phyloP scores from a whole-genome alignment of 805 yeast genomes.

The Metschnikowia santaceciliae region DNA sequence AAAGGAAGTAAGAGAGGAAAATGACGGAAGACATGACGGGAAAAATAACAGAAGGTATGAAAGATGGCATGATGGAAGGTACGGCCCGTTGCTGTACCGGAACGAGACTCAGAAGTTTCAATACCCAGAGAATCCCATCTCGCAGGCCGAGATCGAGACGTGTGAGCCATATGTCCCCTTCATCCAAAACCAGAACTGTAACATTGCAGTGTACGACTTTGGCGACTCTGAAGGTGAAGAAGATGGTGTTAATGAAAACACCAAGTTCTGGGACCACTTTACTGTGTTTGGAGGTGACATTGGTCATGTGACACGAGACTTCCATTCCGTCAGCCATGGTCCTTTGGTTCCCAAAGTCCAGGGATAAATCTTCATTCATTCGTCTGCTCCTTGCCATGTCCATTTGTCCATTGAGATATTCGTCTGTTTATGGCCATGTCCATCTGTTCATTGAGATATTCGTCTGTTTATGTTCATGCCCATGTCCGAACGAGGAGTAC shows the following conservation, averaged over 20 bases:
- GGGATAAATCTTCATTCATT: too few species aligned
- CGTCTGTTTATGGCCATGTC: too few species aligned
- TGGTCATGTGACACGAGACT: conserved; percentile 12
- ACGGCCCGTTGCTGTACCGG: conserved; percentile 6
- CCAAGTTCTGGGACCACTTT: conserved; percentile 17
- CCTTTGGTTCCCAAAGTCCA: not conserved
- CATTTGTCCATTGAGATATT: too few species aligned
- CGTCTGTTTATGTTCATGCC: too few species aligned
- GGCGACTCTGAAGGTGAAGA: conserved; percentile 7
- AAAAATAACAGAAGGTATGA: too few species aligned
- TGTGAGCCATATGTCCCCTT: conserved; percentile 38
- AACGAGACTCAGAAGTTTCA: not conserved
- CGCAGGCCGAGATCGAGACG: conserved; percentile 56
- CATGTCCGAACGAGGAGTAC: too few species aligned
- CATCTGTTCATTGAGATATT: too few species aligned
- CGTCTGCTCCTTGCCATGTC: too few species aligned
- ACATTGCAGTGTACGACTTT: conserved; percentile 28
- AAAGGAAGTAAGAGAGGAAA: not conserved
- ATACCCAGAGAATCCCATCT: conserved; percentile 28
- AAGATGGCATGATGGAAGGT: not conserved
- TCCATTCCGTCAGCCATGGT: not conserved
- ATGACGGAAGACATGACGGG: not conserved
- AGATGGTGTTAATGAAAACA: too few species aligned
- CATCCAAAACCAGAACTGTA: conserved; percentile 27
- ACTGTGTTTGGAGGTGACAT: conserved; percentile 25